Conservation (phyloP, 169 alveolate genomes). For the Babesia bovis region DNA sequence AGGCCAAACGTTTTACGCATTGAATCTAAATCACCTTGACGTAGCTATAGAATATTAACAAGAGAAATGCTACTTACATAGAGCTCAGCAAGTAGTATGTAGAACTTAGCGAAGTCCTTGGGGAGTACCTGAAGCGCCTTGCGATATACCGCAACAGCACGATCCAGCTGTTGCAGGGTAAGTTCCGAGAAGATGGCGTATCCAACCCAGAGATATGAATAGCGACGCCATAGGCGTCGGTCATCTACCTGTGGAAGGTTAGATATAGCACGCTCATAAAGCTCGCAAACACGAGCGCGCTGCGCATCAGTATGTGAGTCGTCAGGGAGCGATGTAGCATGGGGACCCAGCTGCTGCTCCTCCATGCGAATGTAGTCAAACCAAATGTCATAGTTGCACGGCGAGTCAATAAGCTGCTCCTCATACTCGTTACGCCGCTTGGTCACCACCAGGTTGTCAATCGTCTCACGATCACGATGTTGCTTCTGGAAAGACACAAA, state of each 20-base stretch:
- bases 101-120: conserved; percentile 91
- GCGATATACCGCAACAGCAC: conserved; percentile 87
- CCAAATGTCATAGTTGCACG: conserved; percentile 94
- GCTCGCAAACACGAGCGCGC: conserved; percentile 73
- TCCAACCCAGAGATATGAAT: conserved; percentile 92
- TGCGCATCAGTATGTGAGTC: conserved; percentile 30
- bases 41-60: conserved; percentile 38
- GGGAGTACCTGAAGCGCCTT: conserved; percentile 86
- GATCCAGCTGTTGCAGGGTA: conserved; percentile 78
- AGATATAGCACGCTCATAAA: conserved; percentile 93
- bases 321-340: conserved; percentile 3
- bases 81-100: conserved; percentile 88
- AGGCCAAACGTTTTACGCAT: conserved; percentile 90
- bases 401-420: conserved; percentile 76
- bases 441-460: conserved; percentile 83
- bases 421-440: conserved; percentile 84
- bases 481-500: conserved; percentile 93
- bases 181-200: conserved; percentile 94
- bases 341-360: conserved; percentile 79
- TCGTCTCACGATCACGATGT: conserved; percentile 87
- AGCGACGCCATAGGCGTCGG: conserved; percentile 90
- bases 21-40: conserved; percentile 79
- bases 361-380: conserved; percentile 93
- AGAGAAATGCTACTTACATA: conserved; percentile 61
- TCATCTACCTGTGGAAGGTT: conserved; percentile 89